Evolutionary conservation across 2,329 filamentous ascomycete genomes (phyloP), one percentile per base, ranked within the genome.

Genomic region (Ascochyta viciae-villosae): DNA sequence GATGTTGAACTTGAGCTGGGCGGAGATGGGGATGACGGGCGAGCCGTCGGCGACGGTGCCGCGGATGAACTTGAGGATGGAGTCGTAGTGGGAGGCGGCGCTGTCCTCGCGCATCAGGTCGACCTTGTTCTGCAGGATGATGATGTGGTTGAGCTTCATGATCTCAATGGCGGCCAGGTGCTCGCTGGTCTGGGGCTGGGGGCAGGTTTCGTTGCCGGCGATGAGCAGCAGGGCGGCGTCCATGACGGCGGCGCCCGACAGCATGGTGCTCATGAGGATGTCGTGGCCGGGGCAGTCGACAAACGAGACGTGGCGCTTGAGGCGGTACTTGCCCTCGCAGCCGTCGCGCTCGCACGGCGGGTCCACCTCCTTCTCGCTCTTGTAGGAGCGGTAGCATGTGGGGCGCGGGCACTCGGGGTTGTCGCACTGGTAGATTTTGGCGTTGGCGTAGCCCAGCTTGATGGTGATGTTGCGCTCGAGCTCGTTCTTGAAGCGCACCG

Each of bases 261-360:
- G 89, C 95, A 99, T 99, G 71, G 95, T 99, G 81, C 94, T 98
- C 95, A 99, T 99, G 78, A 99, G 93, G 92, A 99, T 99, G 82
- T 99, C 95, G 91, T 99, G 95, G 79, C 95, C 95, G 54, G 95
- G 95, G 84, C 95, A 98, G 80, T 98, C 95, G 67, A 98, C 95
- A 77, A 98, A 99, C 15, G 91, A 94, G 65, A 75, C 69, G 49
- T 68, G 60, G 31, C 59, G 87, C 72, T 96, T 81, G 73, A 99
- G 81, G 74, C 91, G 83, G 81, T 98, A 99, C 72, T 83, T 94
- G 57, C 95, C 95, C 55, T 80, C 81, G 74, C 95, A 99, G 66
- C 93, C 94, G 62, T 96, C 91, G 66, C 95, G 87, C 82, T 99
- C 95, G 74, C 95, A 99, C 40, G 92, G 89, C 64, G 95, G 95